Percentiles rank a stretch among this genome's conserved stretches.
Evolutionary conservation across 306 rosid genomes (phyloP).

Genomic region (Adenanthera pavonina): DNA sequence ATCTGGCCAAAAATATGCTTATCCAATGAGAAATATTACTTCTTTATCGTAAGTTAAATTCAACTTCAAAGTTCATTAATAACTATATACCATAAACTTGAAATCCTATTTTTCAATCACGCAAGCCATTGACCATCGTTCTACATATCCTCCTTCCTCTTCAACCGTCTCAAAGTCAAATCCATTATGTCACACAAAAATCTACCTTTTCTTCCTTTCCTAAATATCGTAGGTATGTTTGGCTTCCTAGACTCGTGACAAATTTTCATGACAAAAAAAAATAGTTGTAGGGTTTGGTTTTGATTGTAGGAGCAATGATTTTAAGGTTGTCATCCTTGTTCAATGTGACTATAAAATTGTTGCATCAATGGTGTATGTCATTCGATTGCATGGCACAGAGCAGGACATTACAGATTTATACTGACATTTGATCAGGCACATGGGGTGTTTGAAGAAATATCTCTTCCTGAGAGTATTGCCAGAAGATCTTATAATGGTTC

Average conservation of each 20-base stretch:
- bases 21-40: too few species aligned
- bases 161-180: too few species aligned
- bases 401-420: neutral
- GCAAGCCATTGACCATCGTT: too few species aligned
- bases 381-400: neutral
- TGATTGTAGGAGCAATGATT: neutral
- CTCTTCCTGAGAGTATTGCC: neutral
- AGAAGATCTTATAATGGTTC: neutral
- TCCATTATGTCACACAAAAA: too few species aligned
- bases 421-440: neutral
- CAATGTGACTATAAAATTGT: too few species aligned
- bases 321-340: neutral
- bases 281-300: neutral
- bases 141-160: too few species aligned
- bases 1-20: too few species aligned
- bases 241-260: neutral
- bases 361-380: neutral
- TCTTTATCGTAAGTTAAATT: too few species aligned
- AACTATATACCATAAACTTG: too few species aligned
- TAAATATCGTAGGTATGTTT: neutral
- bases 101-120: too few species aligned
- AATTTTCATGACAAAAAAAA: accelerated
- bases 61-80: too few species aligned
- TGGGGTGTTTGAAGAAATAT: neutral
- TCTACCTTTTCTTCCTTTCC: neutral